A percentile compares a stretch with the other conserved stretches of the same genome.
Evolutionary conservation across 352 stramenopile genomes (phyloP).

Genomic region (Globisporangium barbulae): DNA sequence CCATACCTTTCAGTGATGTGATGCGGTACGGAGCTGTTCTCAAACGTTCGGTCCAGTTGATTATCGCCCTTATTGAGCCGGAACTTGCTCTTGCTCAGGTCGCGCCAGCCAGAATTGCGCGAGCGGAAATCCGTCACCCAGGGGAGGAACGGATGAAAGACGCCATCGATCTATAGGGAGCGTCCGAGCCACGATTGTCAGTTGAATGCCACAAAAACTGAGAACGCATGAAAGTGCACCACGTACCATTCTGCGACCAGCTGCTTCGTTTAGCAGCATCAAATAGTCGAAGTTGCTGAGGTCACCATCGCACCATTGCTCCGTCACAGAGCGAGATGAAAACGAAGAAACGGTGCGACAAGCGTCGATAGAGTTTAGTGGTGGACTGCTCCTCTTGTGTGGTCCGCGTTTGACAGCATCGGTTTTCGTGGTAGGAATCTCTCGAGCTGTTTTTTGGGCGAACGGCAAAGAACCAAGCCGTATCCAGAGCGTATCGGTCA

Average conservation of each 20-base stretch:
- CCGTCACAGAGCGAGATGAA: conserved; percentile 52
- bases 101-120: conserved; percentile 65
- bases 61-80: conserved; percentile 93
- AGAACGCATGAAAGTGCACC: neutral
- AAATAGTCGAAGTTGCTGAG: conserved; percentile 94
- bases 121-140: conserved; percentile 93
- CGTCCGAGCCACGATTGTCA: neutral
- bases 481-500: conserved; percentile 52
- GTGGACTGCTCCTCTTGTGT: neutral
- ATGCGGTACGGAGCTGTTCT: conserved; percentile 84
- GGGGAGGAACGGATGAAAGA: conserved; percentile 93
- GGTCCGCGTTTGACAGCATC: neutral
- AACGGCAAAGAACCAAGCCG: conserved; percentile 40
- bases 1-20: conserved; percentile 91
- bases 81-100: conserved; percentile 93
- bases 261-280: conserved; percentile 89
- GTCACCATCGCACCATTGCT: conserved; percentile 87
- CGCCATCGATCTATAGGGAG: conserved; percentile 46
- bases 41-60: conserved; percentile 90
- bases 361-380: neutral
- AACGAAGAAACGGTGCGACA: conserved; percentile 17
- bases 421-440: neutral
- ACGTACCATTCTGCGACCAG: conserved; percentile 76
- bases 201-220: neutral
- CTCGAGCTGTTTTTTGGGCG: conserved; percentile 8